Conservation (phyloP, 202 grass and related monocot genomes). For the Zoysia matrella region DNA sequence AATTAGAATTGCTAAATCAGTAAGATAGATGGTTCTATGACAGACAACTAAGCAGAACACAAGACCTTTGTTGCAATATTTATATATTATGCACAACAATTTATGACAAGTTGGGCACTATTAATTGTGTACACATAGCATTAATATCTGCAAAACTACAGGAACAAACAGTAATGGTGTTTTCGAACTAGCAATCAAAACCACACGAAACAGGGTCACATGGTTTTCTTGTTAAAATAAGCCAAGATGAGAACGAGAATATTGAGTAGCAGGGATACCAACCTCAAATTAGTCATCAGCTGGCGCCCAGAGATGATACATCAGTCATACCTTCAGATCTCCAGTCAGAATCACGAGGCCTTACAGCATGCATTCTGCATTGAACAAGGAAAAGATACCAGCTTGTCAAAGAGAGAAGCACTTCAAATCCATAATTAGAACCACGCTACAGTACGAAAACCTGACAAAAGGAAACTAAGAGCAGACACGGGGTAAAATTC, state of each 20-base stretch:
- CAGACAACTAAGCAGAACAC: neutral
- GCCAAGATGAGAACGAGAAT: neutral
- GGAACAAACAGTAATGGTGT: neutral
- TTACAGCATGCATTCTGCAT: constrained; percentile 20
- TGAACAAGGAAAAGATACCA: constrained; percentile 26
- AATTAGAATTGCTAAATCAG: constrained; percentile 17
- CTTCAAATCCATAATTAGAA: neutral
- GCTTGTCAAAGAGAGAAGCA: neutral
- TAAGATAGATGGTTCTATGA: neutral
- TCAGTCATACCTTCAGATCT: neutral
- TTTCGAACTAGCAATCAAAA: constrained; percentile 1
- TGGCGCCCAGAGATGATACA: neutral
- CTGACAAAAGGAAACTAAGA: neutral
- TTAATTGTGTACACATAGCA: neutral
- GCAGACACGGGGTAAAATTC: neutral
- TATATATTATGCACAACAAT: constrained; percentile 7
- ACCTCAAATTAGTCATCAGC: constrained; percentile 38
- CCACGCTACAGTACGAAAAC: constrained; percentile 15
- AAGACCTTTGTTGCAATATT: constrained; percentile 17
- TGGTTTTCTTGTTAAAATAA: neutral
- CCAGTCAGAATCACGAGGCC: constrained; percentile 28
- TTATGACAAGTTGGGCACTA: neutral
- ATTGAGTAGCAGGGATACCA: constrained; percentile 9
- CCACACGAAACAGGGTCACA: neutral
- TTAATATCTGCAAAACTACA: constrained; percentile 13